Conservation (phyloP, 257 asterid species). For the Lycium ferocissimum region DNA sequence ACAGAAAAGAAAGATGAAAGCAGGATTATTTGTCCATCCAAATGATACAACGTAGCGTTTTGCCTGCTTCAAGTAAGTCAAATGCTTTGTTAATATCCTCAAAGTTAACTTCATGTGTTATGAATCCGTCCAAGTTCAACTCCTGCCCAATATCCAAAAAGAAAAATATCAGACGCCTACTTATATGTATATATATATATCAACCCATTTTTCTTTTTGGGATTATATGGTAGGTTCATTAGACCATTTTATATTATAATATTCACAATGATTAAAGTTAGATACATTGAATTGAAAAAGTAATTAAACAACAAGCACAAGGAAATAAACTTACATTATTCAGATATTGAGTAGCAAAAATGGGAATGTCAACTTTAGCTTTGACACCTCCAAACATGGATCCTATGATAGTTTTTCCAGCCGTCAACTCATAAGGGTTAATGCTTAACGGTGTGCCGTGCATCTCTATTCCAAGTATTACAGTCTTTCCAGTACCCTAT, state of each 20-base stretch:
- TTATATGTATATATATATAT: too few relatives aligned
- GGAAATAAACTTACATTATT: conserved; percentile 33
- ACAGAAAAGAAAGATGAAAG: neutral
- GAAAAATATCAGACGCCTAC: neutral
- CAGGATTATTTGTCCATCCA: conserved; percentile 43
- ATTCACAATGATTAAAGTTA: neutral
- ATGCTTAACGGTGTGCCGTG: conserved; percentile 47
- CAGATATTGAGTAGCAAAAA: conserved; percentile 36
- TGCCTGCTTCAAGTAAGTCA: conserved; percentile 43
- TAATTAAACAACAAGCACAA: too few relatives aligned
- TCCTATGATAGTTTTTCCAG: conserved; percentile 42
- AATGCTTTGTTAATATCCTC: conserved; percentile 49
- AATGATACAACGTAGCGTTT: conserved; percentile 50
- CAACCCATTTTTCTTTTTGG: too few relatives aligned
- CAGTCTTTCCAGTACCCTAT: conserved; percentile 52
- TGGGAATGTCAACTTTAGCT: conserved; percentile 47
- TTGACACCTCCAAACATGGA: conserved; percentile 52
- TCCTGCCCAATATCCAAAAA: conserved; percentile 34
- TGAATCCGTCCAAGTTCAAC: conserved; percentile 45
- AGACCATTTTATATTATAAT: too few relatives aligned
- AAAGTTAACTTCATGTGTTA: conserved; percentile 46
- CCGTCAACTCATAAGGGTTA: conserved; percentile 31
- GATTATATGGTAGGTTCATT: too few relatives aligned
- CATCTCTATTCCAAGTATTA: conserved; percentile 53
- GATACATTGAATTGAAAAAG: too few relatives aligned